Conservation (phyloP, 257 asterid species). For the Capsicum rhomboideum region DNA sequence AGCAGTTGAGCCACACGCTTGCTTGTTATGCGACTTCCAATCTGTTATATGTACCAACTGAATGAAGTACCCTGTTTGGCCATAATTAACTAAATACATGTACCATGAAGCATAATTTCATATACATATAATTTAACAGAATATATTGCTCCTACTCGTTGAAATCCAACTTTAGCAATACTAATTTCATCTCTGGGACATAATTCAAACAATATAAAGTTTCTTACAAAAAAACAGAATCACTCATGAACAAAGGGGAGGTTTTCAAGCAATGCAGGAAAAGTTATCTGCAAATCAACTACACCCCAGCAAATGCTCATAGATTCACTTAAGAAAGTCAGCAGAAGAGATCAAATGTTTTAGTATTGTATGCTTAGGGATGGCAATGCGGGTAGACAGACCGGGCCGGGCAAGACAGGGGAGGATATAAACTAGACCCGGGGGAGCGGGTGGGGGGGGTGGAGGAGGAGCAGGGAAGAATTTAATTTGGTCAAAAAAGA, state of each 20-base stretch:
- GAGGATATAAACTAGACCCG: no score
- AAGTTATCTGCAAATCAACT: not conserved
- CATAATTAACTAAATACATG: not conserved
- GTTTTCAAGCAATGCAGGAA: not conserved
- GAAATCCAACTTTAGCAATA: not conserved
- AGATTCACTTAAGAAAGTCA: not conserved
- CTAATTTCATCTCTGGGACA: not conserved
- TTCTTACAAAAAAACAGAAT: not conserved
- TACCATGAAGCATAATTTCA: not conserved
- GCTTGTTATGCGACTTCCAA: constrained; percentile 92
- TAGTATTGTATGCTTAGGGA: no score
- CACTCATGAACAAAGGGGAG: not conserved
- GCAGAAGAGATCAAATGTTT: no score
- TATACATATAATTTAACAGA: not conserved
- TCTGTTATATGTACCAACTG: constrained; percentile 30
- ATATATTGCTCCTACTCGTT: not conserved
- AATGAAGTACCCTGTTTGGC: not conserved
- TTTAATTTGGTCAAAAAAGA: no score
- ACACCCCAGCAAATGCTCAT: not conserved
- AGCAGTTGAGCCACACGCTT: constrained; percentile 73
- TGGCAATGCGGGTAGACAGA: no score
- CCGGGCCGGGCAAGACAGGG: no score
- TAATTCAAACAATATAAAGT: not conserved
- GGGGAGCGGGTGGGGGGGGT: no score
- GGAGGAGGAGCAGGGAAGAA: no score